Evolutionary conservation across 2,329 filamentous ascomycete species (phyloP).

Genomic region (Rutstroemia sydowiana): DNA sequence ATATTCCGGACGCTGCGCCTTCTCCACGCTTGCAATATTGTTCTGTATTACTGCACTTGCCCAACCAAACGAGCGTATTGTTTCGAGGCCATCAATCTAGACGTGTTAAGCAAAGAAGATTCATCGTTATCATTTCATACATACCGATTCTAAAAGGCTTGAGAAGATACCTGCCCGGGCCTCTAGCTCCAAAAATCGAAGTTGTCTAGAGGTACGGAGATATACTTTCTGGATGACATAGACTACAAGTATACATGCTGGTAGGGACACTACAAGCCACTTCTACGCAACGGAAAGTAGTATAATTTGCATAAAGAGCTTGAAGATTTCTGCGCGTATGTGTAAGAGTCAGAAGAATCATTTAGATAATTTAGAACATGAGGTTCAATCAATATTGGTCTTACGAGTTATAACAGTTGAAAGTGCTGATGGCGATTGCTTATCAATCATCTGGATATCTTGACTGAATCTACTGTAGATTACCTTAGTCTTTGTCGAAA

Average conservation of each 20-base stretch:
- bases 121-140: conserved; percentile 6
- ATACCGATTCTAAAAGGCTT: conserved; percentile 34
- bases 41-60: conserved; percentile 36
- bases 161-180: conserved; percentile 46
- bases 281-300: conserved; percentile 40
- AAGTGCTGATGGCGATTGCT: conserved; percentile 25
- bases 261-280: conserved; percentile 39
- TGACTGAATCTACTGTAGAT: conserved; percentile 18
- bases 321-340: conserved; percentile 16
- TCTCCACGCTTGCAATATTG: conserved; percentile 42
- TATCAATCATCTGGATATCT: conserved; percentile 16
- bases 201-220: conserved; percentile 51
- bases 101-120: not conserved
- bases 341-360: no score
- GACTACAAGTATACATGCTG: conserved; percentile 38
- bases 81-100: conserved; percentile 42
- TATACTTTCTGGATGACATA: conserved; percentile 51
- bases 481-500: not conserved
- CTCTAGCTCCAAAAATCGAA: conserved; percentile 55
- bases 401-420: conserved; percentile 31
- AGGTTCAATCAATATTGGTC: not conserved
- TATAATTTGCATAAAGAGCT: conserved; percentile 37
- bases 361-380: not conserved
- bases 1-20: conserved; percentile 49
- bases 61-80: conserved; percentile 51